A percentile compares a stretch with the other conserved stretches of the same genome.
phyloP scores from a whole-genome alignment of 768 basidiomycete species.

The Fomitopsis pulvina region DNA sequence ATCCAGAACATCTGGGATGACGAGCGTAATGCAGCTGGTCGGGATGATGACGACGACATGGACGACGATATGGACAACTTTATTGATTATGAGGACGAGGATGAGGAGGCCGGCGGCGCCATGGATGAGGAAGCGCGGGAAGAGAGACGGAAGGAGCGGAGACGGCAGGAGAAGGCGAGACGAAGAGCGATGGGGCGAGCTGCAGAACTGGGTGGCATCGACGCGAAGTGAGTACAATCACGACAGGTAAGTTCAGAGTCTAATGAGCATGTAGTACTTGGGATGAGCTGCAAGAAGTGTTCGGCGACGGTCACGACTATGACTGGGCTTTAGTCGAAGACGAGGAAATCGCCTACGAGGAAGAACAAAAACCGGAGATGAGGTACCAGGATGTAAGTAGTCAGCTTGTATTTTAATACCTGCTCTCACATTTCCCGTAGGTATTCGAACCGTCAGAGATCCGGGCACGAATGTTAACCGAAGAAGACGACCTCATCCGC shows the following conservation, averaged over 20 bases:
- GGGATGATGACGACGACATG: constrained; percentile 52
- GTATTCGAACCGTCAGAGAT: constrained; percentile 99
- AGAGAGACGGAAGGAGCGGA: constrained; percentile 61
- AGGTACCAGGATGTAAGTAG: constrained; percentile 75
- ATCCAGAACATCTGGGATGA: constrained; percentile 85
- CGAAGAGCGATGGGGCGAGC: constrained; percentile 60
- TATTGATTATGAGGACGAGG: constrained; percentile 75
- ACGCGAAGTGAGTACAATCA: constrained; percentile 61
- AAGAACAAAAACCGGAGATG: constrained; percentile 63
- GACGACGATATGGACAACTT: constrained; percentile 76
- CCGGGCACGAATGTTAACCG: constrained; percentile 78
- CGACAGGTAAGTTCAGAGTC: too few relatives aligned
- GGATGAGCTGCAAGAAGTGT: constrained; percentile 94
- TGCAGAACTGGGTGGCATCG: constrained; percentile 72
- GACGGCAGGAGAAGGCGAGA: constrained; percentile 58
- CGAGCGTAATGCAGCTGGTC: constrained; percentile 39
- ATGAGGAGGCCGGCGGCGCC: constrained; percentile 46
- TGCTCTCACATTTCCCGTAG: constrained; percentile 33
- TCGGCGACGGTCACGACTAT: constrained; percentile 94
- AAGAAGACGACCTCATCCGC: constrained; percentile 90
- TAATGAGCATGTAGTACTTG: constrained; percentile 54
- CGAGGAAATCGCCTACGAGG: constrained; percentile 48
- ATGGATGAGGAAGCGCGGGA: constrained; percentile 76
- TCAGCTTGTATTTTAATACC: constrained; percentile 5
- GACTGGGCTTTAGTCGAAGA: constrained; percentile 90